Evolutionary conservation across 306 rosid genomes (phyloP).

Genomic region (Corylus heterophylla): DNA sequence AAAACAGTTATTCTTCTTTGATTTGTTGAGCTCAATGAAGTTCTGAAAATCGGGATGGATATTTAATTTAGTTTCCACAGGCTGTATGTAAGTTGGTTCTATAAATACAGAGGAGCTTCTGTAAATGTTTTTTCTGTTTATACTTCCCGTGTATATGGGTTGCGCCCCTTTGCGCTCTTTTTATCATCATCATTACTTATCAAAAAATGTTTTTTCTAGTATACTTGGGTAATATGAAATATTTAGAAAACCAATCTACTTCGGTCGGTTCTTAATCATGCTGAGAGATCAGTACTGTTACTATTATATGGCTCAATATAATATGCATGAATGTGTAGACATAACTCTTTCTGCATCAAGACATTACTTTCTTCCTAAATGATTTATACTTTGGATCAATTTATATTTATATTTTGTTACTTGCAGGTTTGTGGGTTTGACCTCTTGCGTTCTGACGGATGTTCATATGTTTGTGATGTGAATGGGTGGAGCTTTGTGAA

Average conservation of each 20-base stretch:
- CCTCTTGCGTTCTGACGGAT: slow-evolving; percentile 91
- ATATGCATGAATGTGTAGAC: neutral
- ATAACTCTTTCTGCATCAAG: neutral
- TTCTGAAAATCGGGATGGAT: neutral
- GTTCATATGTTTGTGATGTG: slow-evolving; percentile 97
- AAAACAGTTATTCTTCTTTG: neutral
- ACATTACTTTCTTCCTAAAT: neutral
- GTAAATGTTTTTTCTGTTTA: neutral
- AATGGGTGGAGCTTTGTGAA: slow-evolving; percentile 99
- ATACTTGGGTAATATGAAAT: neutral
- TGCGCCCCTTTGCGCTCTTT: too few relatives aligned
- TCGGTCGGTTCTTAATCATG: neutral
- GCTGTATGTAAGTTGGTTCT: slow-evolving; percentile 5
- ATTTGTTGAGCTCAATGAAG: neutral
- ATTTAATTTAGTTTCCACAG: neutral
- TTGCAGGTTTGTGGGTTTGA: slow-evolving; percentile 98
- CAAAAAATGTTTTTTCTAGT: neutral
- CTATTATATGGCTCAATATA: neutral
- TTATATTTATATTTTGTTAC: slow-evolving; percentile 28
- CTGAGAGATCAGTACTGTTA: neutral
- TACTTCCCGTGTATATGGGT: too few relatives aligned
- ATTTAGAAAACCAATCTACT: neutral
- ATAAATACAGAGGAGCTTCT: neutral
- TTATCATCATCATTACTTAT: too few relatives aligned
- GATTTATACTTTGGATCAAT: slow-evolving; percentile 19